phyloP scores from a whole-genome alignment of 2,329 filamentous ascomycete species.

The Fusarium neocosmosporiellum region DNA sequence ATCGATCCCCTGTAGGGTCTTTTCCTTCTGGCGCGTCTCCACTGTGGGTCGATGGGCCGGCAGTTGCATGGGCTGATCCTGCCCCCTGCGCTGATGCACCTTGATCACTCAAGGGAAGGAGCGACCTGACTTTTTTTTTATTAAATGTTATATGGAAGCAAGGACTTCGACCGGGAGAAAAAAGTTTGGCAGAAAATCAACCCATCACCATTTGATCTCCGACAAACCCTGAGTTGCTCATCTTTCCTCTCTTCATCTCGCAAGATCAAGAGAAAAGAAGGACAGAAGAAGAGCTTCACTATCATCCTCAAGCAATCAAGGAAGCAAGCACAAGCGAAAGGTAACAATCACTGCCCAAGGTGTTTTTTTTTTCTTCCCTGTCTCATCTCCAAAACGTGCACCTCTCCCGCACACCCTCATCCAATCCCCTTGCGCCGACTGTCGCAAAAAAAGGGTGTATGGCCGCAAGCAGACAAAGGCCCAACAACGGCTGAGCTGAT shows the following conservation, averaged over 20 bases:
- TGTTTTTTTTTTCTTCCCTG: not conserved
- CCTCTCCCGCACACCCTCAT: constrained; percentile 6
- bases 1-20: constrained; percentile 19
- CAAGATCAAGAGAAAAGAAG: not conserved
- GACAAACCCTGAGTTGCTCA: not conserved
- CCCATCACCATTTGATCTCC: not conserved
- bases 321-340: not conserved
- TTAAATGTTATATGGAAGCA: constrained; percentile 9
- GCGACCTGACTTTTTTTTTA: constrained; percentile 9
- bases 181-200: constrained; percentile 6
- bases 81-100: constrained; percentile 29
- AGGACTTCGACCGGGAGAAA: constrained; percentile 10
- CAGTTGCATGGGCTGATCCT: constrained; percentile 36
- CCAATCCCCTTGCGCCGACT: constrained; percentile 31
- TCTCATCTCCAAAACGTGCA: constrained; percentile 36
- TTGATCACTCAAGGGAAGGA: constrained; percentile 32
- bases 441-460: constrained; percentile 25
- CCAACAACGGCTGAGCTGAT: constrained; percentile 18
- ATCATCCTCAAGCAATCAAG: not conserved
- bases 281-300: not conserved
- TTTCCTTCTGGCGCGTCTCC: constrained; percentile 33
- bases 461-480: constrained; percentile 27
- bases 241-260: not conserved
- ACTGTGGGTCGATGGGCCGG: constrained; percentile 27
- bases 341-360: not conserved